Evolutionary conservation across 2,329 filamentous ascomycete genomes (phyloP), one percentile per base, ranked within the genome.

Genomic region (Nigrospora sphaerica): DNA sequence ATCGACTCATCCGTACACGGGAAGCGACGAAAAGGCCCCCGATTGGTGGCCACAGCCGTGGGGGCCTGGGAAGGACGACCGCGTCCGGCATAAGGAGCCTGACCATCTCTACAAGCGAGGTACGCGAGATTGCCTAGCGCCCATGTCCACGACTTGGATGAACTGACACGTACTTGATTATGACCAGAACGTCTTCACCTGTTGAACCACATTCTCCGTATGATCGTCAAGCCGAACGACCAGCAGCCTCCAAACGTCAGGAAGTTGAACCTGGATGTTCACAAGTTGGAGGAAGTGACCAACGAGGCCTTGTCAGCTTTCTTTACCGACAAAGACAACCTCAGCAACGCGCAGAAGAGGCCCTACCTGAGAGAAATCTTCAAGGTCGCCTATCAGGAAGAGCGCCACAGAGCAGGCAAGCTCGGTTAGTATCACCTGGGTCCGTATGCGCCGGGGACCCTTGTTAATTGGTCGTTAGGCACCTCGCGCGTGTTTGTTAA

Each of bases 41-140:
- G 75, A 77, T 44, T 86, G 83, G 83, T 86, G 83, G 83, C 82
- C 82, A 3, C 71, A 75, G 57, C 66, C 71, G 7, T 74, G 75
- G 73, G 70, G 76, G 0, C 57, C 64, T 1, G 68, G 70, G 1
- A 71, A 73, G 46, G 69, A 75, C 33, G 71, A 78, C 40, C 72
- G 71, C 38, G 80, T 86, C 44, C 72, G 78, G 12, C 85, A 88
- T 60, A 84, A 79, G 57, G 85, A 89, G 62, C 86, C 85, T 1
- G 85, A 89, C 56, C 86, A 89, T 64, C 67, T 87, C 41, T 77
- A 78, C 55, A 87, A 85, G 60, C 70, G 75, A 57, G 81, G 84
- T 86, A 63, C 57, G 69, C 57, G 32, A 14, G 14, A 10, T 16
- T 16, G 11, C 3, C 17, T 17, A 18, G n/a, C 13, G 13, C 17